Percentiles rank a stretch among this genome's conserved stretches.
phyloP scores from a whole-genome alignment of 768 basidiomycete genomes.

The Daedaleopsis nitida region DNA sequence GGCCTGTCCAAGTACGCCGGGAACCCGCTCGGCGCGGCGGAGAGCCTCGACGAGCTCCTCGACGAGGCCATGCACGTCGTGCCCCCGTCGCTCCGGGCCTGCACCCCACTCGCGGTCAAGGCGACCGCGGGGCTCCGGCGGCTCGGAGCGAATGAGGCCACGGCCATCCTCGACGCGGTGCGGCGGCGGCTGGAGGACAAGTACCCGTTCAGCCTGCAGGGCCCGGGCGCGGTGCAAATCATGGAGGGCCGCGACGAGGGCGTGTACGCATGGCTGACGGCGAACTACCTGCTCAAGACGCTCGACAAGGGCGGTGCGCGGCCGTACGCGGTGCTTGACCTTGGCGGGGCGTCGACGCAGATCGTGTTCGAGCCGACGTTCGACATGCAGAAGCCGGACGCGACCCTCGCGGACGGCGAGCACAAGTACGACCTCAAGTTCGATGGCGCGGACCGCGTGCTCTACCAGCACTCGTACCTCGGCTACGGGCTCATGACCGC shows the following conservation, averaged over 20 bases:
- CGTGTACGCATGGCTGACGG: conserved; percentile 98
- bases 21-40: conserved; percentile 70
- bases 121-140: conserved; percentile 89
- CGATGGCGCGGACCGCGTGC: conserved; percentile 64
- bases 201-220: conserved; percentile 72
- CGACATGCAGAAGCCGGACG: conserved; percentile 39
- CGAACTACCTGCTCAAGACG: conserved; percentile 85
- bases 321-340: conserved; percentile 90
- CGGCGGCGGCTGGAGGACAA: conserved; percentile 51
- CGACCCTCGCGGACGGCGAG: conserved; percentile 71
- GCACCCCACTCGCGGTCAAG: conserved; percentile 89
- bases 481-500: conserved; percentile 96
- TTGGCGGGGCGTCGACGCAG: conserved; percentile 96
- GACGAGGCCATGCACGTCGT: conserved; percentile 81
- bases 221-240: conserved; percentile 70
- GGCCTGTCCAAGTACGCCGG: conserved; percentile 71
- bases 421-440: conserved; percentile 88
- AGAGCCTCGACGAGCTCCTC: conserved; percentile 75
- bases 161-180: conserved; percentile 77
- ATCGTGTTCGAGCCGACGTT: conserved; percentile 92
- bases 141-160: conserved; percentile 61
- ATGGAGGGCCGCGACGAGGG: conserved; percentile 98
- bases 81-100: conserved; percentile 61
- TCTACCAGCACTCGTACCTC: conserved; percentile 98
- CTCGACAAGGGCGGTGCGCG: conserved; percentile 54